phyloP scores from a whole-genome alignment of 495 filamentous ascomycete genomes.

The Daldinia vernicosa region DNA sequence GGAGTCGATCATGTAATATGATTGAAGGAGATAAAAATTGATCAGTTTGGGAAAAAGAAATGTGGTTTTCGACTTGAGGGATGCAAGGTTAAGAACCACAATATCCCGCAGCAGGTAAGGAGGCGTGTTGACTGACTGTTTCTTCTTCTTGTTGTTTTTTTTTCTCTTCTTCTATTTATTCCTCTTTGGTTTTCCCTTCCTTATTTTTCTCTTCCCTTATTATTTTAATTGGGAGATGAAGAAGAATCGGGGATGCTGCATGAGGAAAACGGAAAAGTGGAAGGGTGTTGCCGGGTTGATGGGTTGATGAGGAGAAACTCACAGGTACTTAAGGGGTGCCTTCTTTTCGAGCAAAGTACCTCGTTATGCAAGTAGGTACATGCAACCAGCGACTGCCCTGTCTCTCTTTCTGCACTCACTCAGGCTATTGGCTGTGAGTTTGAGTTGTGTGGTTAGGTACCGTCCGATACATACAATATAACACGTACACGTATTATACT shows the following conservation, averaged over 20 bases:
- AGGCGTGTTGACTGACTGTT: conserved; percentile 24
- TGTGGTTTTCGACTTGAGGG: conserved; percentile 39
- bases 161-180: conserved; percentile 5
- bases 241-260: conserved; percentile 37
- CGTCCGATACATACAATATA: conserved; percentile 24
- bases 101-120: conserved; percentile 23
- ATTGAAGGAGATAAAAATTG: conserved; percentile 19
- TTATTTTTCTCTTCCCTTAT: conserved; percentile 6
- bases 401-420: conserved; percentile 3
- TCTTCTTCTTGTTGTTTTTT: conserved; percentile 1
- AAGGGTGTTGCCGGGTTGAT: conserved; percentile 45
- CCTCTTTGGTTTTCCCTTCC: neutral
- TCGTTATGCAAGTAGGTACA: conserved; percentile 16
- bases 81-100: conserved; percentile 24
- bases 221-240: conserved; percentile 25
- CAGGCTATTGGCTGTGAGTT: conserved; percentile 13
- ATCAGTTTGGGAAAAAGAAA: conserved; percentile 9
- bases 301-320: conserved; percentile 37
- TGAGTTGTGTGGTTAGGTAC: conserved; percentile 8
- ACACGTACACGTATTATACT: conserved; percentile 39
- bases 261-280: conserved; percentile 31
- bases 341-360: conserved; percentile 13
- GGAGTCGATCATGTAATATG: conserved; percentile 33
- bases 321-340: conserved; percentile 38
- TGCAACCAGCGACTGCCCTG: conserved; percentile 19